A percentile compares a stretch with the other conserved stretches of the same genome.
Conservation (phyloP, 257 asterid genomes). For the Przewalskia tangutica region DNA sequence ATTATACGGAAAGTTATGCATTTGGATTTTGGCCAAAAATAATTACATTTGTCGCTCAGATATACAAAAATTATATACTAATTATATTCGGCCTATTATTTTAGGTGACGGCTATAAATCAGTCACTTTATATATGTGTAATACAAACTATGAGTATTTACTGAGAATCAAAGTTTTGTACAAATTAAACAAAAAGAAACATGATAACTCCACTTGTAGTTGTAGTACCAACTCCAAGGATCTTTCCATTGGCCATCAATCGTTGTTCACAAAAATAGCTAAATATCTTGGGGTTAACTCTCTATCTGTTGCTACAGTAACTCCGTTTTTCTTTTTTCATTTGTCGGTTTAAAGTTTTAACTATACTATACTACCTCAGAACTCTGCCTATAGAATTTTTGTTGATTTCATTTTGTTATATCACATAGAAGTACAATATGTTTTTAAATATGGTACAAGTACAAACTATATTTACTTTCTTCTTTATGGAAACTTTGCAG, state of each 20-base stretch:
- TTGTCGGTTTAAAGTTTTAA: not conserved
- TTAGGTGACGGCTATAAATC: not conserved
- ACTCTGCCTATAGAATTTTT: not conserved
- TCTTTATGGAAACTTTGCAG: constrained; percentile 28
- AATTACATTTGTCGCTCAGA: too few species aligned
- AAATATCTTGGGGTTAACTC: constrained; percentile 23
- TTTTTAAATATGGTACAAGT: not conserved
- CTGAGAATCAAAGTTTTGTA: constrained; percentile 4
- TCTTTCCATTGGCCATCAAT: constrained; percentile 28
- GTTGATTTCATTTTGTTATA: not conserved
- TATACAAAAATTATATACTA: too few species aligned
- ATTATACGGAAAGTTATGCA: not conserved
- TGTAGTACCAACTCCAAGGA: constrained; percentile 8
- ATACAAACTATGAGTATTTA: constrained; percentile 4
- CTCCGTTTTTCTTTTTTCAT: not conserved
- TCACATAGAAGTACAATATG: not conserved
- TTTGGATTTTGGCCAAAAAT: not conserved
- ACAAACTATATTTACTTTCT: not conserved
- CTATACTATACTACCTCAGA: not conserved
- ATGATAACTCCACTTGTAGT: constrained; percentile 11
- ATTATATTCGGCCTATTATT: too few species aligned
- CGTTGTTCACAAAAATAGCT: constrained; percentile 18
- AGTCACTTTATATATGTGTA: not conserved
- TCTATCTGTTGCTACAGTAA: constrained; percentile 3
- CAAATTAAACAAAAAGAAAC: not conserved